phyloP scores from a whole-genome alignment of 2,329 filamentous ascomycete species.

The Phoma sp. region DNA sequence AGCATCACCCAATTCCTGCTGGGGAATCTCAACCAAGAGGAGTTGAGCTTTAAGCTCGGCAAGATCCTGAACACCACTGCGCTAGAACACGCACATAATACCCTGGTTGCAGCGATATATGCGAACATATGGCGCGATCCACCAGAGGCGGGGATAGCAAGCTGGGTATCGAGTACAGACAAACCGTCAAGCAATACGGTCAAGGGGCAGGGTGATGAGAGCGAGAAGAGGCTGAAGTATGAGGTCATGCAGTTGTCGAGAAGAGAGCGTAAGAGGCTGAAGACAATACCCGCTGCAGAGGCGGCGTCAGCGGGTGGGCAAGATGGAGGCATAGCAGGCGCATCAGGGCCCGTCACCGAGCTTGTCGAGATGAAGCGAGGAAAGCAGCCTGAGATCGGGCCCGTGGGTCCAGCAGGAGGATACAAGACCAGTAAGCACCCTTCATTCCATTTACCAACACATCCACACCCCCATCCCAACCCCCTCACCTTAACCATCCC shows the following conservation, averaged over 20 bases:
- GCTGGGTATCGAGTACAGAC: slow-evolving; percentile 71
- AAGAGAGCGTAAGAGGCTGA: slow-evolving; percentile 64
- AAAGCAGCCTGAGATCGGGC: slow-evolving; percentile 65
- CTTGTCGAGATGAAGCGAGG: slow-evolving; percentile 48
- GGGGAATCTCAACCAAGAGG: slow-evolving; percentile 66
- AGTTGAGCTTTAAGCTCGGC: slow-evolving; percentile 63
- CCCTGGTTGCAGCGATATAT: slow-evolving; percentile 64
- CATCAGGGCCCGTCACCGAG: slow-evolving; percentile 33
- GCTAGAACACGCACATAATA: slow-evolving; percentile 66
- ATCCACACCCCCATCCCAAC: neutral
- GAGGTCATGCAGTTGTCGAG: slow-evolving; percentile 69
- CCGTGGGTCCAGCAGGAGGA: slow-evolving; percentile 68
- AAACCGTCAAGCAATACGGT: slow-evolving; percentile 76
- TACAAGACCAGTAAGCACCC: slow-evolving; percentile 77
- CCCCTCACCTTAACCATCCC: neutral
- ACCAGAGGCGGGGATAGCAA: slow-evolving; percentile 67
- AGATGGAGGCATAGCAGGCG: slow-evolving; percentile 13
- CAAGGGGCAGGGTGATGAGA: slow-evolving; percentile 65
- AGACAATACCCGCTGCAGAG: slow-evolving; percentile 56
- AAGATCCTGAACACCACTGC: slow-evolving; percentile 61
- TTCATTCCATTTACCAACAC: neutral
- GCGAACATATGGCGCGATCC: slow-evolving; percentile 65
- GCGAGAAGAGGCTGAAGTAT: slow-evolving; percentile 66
- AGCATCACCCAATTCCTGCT: slow-evolving; percentile 63
- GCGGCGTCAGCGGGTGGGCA: slow-evolving; percentile 5